A percentile compares a stretch with the other conserved stretches of the same genome.
phyloP scores from a whole-genome alignment of 2,329 filamentous ascomycete species.

The Scedosporium aurantiacum region DNA sequence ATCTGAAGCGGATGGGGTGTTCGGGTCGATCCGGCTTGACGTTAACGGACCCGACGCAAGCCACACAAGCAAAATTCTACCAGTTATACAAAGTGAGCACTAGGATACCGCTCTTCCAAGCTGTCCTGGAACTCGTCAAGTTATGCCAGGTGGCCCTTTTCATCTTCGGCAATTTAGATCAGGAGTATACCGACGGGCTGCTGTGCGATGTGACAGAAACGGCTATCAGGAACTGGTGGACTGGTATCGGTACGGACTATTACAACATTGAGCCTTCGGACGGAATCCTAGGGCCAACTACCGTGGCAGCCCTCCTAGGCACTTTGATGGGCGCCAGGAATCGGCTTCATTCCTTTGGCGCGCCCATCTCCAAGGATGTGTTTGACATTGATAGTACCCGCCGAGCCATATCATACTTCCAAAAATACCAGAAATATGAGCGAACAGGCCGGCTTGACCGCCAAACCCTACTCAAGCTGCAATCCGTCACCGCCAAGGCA shows the following conservation, averaged over 20 bases:
- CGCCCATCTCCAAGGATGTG: constrained; percentile 78
- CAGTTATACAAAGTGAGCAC: constrained; percentile 84
- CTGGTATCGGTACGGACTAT: constrained; percentile 80
- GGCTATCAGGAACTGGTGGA: constrained; percentile 92
- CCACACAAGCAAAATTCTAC: constrained; percentile 82
- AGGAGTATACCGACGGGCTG: constrained; percentile 81
- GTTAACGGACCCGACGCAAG: constrained; percentile 63
- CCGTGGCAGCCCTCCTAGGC: constrained; percentile 77
- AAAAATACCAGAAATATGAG: constrained; percentile 75
- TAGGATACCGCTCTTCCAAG: constrained; percentile 62
- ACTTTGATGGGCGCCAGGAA: constrained; percentile 85
- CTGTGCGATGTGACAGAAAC: constrained; percentile 89
- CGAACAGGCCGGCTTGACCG: constrained; percentile 71
- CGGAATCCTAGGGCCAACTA: constrained; percentile 84
- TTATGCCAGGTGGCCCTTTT: constrained; percentile 82
- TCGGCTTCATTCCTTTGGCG: constrained; percentile 71
- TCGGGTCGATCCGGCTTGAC: constrained; percentile 81
- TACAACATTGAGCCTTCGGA: constrained; percentile 90
- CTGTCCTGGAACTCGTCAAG: constrained; percentile 81
- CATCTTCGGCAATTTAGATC: constrained; percentile 77
- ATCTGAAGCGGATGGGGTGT: constrained; percentile 84
- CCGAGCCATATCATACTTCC: constrained; percentile 75
- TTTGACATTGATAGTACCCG: constrained; percentile 80
- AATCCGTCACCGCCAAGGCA: constrained; percentile 77
- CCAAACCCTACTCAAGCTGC: constrained; percentile 69